A percentile compares a stretch with the other conserved stretches of the same genome.
These are phyloP conservation scores for Ceratonia siliqua DNA, from an alignment of 306 rosid genomes.

Conservation along the genomic window DNA sequence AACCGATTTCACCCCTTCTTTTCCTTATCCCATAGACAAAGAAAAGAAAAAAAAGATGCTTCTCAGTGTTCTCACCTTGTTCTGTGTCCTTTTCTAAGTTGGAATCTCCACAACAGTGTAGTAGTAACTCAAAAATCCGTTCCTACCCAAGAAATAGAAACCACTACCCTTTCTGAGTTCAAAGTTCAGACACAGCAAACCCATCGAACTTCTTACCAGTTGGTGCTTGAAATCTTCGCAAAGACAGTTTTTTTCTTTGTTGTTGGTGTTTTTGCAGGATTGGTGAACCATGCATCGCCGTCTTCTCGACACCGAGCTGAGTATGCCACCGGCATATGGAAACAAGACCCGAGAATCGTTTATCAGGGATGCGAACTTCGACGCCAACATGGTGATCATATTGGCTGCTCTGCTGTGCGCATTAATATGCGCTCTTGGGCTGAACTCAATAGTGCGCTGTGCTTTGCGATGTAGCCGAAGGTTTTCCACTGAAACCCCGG, in stretches of 20 bases:
- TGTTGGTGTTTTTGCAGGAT: neutral
- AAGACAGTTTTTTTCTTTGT: neutral
- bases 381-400: constrained; percentile 80
- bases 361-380: constrained; percentile 55
- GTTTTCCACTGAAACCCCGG: constrained; percentile 42
- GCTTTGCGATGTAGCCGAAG: constrained; percentile 54
- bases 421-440: constrained; percentile 63
- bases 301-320: constrained; percentile 39
- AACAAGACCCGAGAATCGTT: constrained; percentile 42
- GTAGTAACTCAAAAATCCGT: constrained; percentile 27
- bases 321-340: constrained; percentile 40
- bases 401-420: constrained; percentile 78
- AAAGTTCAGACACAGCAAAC: neutral
- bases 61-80: constrained; percentile 17
- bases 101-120: constrained; percentile 45
- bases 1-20: constrained; percentile 35
- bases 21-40: constrained; percentile 32
- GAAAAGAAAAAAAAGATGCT: constrained; percentile 29
- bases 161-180: neutral
- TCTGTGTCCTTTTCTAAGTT: constrained; percentile 47
- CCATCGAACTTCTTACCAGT: neutral
- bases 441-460: constrained; percentile 75
- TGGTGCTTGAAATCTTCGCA: neutral
- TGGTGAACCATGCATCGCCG: constrained; percentile 33
- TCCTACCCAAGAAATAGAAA: neutral